A percentile compares a stretch with the other conserved stretches of the same genome.
Conservation (phyloP, 495 filamentous ascomycete genomes). For the Penicillium canariense region DNA sequence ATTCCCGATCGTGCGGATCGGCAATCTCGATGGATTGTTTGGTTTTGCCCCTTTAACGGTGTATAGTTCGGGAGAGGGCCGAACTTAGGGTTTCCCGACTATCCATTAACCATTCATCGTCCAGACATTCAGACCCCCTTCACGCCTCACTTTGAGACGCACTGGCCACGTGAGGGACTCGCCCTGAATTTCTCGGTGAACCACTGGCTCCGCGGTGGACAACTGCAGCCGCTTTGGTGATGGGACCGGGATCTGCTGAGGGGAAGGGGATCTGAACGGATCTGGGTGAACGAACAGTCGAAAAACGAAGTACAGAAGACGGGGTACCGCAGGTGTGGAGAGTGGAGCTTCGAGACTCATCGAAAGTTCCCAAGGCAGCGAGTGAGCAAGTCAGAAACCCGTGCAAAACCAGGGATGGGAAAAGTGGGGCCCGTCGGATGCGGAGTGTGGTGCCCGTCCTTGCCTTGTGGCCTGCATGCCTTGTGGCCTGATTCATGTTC, state of each 20-base stretch:
- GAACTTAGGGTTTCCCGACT: background rate
- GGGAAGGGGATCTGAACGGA: background rate
- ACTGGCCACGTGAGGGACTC: conserved; percentile 23
- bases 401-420: background rate
- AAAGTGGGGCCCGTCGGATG: conserved; percentile 1
- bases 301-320: background rate
- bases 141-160: conserved; percentile 25
- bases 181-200: conserved; percentile 17
- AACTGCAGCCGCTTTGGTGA: conserved; percentile 15
- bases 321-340: background rate
- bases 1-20: conserved; percentile 5
- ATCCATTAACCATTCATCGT: background rate
- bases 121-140: background rate
- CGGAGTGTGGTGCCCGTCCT: background rate
- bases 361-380: background rate
- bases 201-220: conserved; percentile 12
- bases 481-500: background rate
- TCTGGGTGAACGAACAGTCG: background rate
- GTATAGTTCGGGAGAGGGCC: background rate
- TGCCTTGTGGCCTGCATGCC: background rate
- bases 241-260: conserved; percentile 1
- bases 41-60: conserved; percentile 1
- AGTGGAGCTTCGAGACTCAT: background rate
- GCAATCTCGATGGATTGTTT: background rate
- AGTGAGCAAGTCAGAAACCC: background rate